Evolutionary conservation across 2,329 filamentous ascomycete genomes (phyloP), one percentile per base, ranked within the genome.

Genomic region (Verticillium dahliae): DNA sequence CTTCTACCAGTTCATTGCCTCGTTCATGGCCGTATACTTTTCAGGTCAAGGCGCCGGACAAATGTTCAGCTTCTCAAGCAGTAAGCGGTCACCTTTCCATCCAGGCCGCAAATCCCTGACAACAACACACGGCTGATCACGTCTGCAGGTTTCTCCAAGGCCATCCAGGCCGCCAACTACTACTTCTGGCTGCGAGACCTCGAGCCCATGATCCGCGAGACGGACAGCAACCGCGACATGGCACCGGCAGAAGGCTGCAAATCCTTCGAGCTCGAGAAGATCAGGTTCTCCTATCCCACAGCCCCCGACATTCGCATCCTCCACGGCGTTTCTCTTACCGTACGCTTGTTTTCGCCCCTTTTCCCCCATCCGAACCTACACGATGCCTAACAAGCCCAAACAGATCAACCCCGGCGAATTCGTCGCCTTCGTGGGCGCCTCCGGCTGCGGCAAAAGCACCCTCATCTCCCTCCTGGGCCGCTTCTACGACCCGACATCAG

Each of bases 361-460:
- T 10, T 35, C 52, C 52, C 27, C 27, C 27, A 27, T 22, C 18
- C 33, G 22, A 22, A 22, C 6, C 6, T 15, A 15, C 39, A 41
- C 4, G 6, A 1, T 45, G 7, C 15, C 4, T 10, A 41, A 41
- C 59, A 14, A 66, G n/a, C 31, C 50, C 33, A 61, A 39, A 13
- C n/a, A 72, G 58, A 78, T 83, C 58, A 63, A 71, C 35, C 74
- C 77, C 5, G 89, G 88, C 11, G 85, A 90, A 69, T 91, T 90
- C 68, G 86, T 83, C 0, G 89, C 87, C 1, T 78, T 91, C 1
- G 88, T 91, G 4, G 89, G 89, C 1, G 82, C 88, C 0, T 88
- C 85, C 1, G 88, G 88, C 0, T 89, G 86, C 62, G 88, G 88
- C 35, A 90, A 93, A 75, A 89, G 86, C 0, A 91, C 86, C 14